Percentiles rank a stretch among this genome's conserved stretches.
Conservation (phyloP, 495 filamentous ascomycete genomes). For the Aspergillus panamensis region DNA sequence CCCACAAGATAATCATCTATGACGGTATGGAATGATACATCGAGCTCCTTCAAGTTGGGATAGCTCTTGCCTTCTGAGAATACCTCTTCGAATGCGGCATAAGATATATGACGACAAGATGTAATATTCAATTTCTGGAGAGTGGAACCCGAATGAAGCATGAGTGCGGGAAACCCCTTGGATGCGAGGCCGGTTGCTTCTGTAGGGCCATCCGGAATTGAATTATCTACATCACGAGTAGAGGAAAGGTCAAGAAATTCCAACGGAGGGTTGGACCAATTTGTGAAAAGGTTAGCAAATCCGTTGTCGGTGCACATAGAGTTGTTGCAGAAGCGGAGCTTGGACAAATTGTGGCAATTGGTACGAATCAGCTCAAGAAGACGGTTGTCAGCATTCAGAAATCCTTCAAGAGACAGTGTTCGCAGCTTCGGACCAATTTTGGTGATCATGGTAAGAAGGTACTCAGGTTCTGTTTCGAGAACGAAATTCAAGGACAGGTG, state of each 20-base stretch:
- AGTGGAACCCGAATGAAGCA: conserved; percentile 70
- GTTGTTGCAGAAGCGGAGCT: conserved; percentile 75
- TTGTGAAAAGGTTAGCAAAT: conserved; percentile 64
- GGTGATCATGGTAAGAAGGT: conserved; percentile 57
- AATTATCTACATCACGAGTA: conserved; percentile 68
- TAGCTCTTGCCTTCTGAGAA: conserved; percentile 62
- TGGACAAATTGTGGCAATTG: conserved; percentile 61
- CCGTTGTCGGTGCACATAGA: conserved; percentile 68
- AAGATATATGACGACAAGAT: conserved; percentile 73
- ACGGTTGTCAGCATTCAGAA: conserved; percentile 54
- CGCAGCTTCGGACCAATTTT: conserved; percentile 56
- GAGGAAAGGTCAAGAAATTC: conserved; percentile 66
- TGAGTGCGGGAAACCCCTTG: conserved; percentile 69
- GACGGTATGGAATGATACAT: conserved; percentile 72
- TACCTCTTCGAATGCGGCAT: conserved; percentile 62
- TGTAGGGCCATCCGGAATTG: conserved; percentile 56
- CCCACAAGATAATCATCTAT: conserved; percentile 73
- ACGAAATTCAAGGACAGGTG: conserved; percentile 69
- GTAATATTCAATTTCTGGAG: conserved; percentile 66
- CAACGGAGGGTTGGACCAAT: conserved; percentile 71
- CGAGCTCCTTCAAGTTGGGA: conserved; percentile 61
- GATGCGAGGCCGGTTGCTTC: conserved; percentile 66
- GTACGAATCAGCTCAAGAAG: conserved; percentile 63
- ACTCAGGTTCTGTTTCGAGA: conserved; percentile 49
- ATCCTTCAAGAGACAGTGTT: conserved; percentile 68